Evolutionary conservation across 352 stramenopile species (phyloP).

Genomic region (Phytophthora citrophthora): DNA sequence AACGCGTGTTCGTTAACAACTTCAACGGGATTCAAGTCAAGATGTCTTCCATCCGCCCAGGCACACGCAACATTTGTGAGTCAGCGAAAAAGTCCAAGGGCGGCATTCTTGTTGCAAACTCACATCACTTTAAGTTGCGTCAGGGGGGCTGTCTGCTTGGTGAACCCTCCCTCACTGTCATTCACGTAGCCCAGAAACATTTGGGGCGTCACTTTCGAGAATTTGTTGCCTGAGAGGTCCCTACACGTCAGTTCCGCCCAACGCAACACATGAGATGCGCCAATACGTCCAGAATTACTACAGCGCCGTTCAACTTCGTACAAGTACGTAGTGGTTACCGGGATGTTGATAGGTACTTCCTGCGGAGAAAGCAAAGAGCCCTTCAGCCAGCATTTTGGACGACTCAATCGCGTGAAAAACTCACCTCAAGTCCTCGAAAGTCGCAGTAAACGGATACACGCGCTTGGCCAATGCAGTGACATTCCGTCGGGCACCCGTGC

Average conservation of each 20-base stretch:
- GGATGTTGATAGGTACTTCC: slow-evolving; percentile 67
- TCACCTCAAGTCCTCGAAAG: slow-evolving; percentile 67
- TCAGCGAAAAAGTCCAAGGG: slow-evolving; percentile 1
- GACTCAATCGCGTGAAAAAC: background rate
- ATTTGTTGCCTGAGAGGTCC: slow-evolving; percentile 76
- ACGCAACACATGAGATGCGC: slow-evolving; percentile 15
- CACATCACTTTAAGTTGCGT: slow-evolving; percentile 78
- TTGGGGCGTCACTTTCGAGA: slow-evolving; percentile 60
- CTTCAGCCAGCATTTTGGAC: slow-evolving; percentile 10
- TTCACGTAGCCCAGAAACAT: slow-evolving; percentile 72
- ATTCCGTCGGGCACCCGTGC: slow-evolving; percentile 51
- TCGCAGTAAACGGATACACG: slow-evolving; percentile 82
- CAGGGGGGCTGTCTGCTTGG: slow-evolving; percentile 46
- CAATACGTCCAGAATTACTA: slow-evolving; percentile 9
- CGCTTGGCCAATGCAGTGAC: slow-evolving; percentile 68
- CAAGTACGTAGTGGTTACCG: slow-evolving; percentile 74
- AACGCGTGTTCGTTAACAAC: slow-evolving; percentile 85
- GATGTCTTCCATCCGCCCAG: slow-evolving; percentile 39
- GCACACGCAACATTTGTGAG: slow-evolving; percentile 1
- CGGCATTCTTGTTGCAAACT: slow-evolving; percentile 13
- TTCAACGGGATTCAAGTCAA: slow-evolving; percentile 76
- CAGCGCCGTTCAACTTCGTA: slow-evolving; percentile 36
- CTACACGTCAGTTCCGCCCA: slow-evolving; percentile 26
- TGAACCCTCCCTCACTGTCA: slow-evolving; percentile 63
- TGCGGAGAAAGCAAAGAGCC: slow-evolving; percentile 19